Evolutionary conservation across 192 early-diverging fungal genomes (phyloP).

Genomic region (Coemansia sp.): DNA sequence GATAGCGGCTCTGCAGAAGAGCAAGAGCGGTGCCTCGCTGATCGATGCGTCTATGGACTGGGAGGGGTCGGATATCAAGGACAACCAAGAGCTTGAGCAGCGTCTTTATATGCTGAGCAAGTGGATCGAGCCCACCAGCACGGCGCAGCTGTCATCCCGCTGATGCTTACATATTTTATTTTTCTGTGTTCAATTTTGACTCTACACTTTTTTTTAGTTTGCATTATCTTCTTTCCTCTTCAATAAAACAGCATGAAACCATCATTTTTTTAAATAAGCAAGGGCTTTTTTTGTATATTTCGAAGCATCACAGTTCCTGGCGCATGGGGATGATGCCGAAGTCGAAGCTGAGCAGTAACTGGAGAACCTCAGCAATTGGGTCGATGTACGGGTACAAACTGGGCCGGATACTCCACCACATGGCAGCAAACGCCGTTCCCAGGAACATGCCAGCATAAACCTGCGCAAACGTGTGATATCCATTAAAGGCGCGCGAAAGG

Average conservation of each 20-base stretch:
- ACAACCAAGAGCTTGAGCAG: constrained; percentile 56
- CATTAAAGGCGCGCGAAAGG: constrained; percentile 36
- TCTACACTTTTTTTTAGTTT: constrained; percentile 3
- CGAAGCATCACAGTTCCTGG: too few relatives aligned
- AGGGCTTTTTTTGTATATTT: too few relatives aligned
- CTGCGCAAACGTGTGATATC: constrained; percentile 37
- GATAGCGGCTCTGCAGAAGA: constrained; percentile 40
- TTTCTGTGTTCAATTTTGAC: too few relatives aligned
- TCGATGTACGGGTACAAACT: constrained; percentile 9
- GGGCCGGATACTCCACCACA: constrained; percentile 27
- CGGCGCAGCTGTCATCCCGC: constrained; percentile 6
- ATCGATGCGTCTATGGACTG: constrained; percentile 47
- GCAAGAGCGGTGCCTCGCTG: constrained; percentile 20
- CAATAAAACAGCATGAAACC: too few relatives aligned
- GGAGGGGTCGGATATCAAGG: constrained; percentile 51
- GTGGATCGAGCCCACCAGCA: constrained; percentile 42
- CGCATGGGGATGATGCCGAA: too few relatives aligned
- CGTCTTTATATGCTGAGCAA: constrained; percentile 53
- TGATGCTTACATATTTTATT: neutral
- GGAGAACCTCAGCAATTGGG: neutral
- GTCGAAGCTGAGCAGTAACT: too few relatives aligned
- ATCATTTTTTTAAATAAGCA: too few relatives aligned
- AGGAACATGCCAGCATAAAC: constrained; percentile 32
- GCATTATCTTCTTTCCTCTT: neutral
- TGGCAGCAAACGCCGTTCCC: constrained; percentile 22